Base-by-base conservation (phyloP, 2,329 filamentous ascomycete species). In the Epichloe sp. region DNA sequence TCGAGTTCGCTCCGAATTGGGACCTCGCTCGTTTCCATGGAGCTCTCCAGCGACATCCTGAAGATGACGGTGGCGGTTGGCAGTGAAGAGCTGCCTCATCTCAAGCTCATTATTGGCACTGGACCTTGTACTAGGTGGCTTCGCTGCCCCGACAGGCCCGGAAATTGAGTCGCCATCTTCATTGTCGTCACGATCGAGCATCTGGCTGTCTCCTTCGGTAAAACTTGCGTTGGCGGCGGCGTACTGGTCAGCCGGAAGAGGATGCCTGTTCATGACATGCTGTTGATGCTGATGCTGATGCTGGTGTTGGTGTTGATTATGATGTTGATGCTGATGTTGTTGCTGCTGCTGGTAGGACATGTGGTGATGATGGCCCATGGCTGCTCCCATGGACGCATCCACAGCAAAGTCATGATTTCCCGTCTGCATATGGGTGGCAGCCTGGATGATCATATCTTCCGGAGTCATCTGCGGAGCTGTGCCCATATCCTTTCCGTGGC, bases 91-190 rank as follows among this genome's bases (percentile, higher is more conserved):
- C 60, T 87, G 83, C 43, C 86, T 78, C 76, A 91, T 82, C 65
- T 91, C 86, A 53, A 86, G 75, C 65, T 90, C 86, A 59, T 90
- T 90, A 56, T 87, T 88, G 3, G 85, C 85, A 56, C 81, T 88
- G 15, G 84, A 82, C 47, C 82, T 77, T 31, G 77, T 75, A 41
- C 78, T 76, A 19, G 78, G 73, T 31, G 78, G 74, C 64, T 79
- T 84, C 36, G 75, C 68, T 40, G 74, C 72, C 26, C 67, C 67
- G 15, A 65, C 60, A 7, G 68, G 62, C 11, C 71, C 72, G 2
- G 68, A 65, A 53, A 78, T 62, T 3, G 77, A 75, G 51, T 82
- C 77, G 17, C 65, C 73, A 12, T 82, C 79, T 11, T 80, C 76
- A 44, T 74, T 73, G 31, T 78, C 77, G 44, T 82, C 79, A 46